Percentiles rank a stretch among this genome's conserved stretches.
Evolutionary conservation across 2,329 filamentous ascomycete genomes (phyloP).

Genomic region (Paracamarosporium sp.): DNA sequence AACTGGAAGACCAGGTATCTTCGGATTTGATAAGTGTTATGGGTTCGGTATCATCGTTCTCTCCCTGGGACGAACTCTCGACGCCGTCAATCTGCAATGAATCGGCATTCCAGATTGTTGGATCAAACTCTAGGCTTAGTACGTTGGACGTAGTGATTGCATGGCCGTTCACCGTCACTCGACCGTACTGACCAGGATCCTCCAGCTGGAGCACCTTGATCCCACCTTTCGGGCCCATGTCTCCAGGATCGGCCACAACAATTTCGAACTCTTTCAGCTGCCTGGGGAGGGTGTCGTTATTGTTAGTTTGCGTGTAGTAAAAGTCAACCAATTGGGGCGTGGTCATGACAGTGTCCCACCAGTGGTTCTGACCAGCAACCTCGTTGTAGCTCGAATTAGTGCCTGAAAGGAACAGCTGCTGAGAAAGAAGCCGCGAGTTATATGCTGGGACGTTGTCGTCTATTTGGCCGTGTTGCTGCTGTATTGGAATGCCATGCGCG

Average conservation of each 20-base stretch:
- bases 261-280: conserved; percentile 52
- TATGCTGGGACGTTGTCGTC: conserved; percentile 67
- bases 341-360: conserved; percentile 63
- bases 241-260: conserved; percentile 59
- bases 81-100: conserved; percentile 31
- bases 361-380: conserved; percentile 57
- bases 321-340: conserved; percentile 57
- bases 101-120: conserved; percentile 17
- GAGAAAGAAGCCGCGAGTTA: conserved; percentile 62
- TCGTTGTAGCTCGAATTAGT: conserved; percentile 58
- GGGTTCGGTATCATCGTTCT: neutral
- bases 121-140: conserved; percentile 35
- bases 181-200: conserved; percentile 59
- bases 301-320: conserved; percentile 49
- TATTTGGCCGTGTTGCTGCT: conserved; percentile 62
- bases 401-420: conserved; percentile 54
- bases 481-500: conserved; percentile 58
- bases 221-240: conserved; percentile 60
- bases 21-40: neutral
- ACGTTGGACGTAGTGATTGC: conserved; percentile 43
- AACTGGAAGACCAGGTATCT: conserved; percentile 14
- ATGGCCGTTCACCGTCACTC: conserved; percentile 49
- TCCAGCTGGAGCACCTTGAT: conserved; percentile 58
- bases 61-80: conserved; percentile 16
- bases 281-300: conserved; percentile 22